Evolutionary conservation across 306 rosid species (phyloP), one percentile per base, ranked within the genome.

Genomic region (Abrus precatorius): DNA sequence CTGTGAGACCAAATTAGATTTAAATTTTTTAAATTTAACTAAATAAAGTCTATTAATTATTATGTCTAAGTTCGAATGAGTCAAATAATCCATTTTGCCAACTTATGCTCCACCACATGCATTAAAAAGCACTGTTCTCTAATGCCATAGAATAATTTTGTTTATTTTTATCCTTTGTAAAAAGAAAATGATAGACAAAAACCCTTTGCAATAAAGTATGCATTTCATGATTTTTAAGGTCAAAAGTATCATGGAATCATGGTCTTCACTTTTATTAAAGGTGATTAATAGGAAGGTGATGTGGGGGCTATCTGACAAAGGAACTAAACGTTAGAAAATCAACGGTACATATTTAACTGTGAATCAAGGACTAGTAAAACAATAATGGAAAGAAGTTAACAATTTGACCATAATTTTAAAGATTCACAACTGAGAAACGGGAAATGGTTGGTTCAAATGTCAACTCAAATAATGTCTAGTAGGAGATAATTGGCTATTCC

Each of bases 221-320:
- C 68, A 72, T 56, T 65, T 64, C 61, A 76, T 72, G 69, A 30
- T 56, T 77, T 77, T 85, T 69, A 78, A 78, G 79, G 86, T 86
- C 82, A 86, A 86, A 82, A 74, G 84, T 53, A 69, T 79, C 8
- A 49, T 79, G 41, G 34, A 63, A 74, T 69, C 54, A 78, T 82
- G 70, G 30, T 33, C 47, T 69, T 38, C 80, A 62, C 89, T 82
- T 82, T 82, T 55, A 36, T 83, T 82, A 82, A 86, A 86, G 86
- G 43, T 11, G 30, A 72, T 50, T 44, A 36, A 74, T 62, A 52
- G 72, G 78, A 74, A 72, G 84, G 84, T 61, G 48, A 74, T 47
- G 79, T 69, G 76, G 84, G 84, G 82, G 30, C 30, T 61, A 52
- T 60, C 14, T 30, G 7, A 47, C 74, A 72, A 65, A 45, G 69